Evolutionary conservation across 441 rosid species (phyloP).

Genomic region (Omphalea diandra): DNA sequence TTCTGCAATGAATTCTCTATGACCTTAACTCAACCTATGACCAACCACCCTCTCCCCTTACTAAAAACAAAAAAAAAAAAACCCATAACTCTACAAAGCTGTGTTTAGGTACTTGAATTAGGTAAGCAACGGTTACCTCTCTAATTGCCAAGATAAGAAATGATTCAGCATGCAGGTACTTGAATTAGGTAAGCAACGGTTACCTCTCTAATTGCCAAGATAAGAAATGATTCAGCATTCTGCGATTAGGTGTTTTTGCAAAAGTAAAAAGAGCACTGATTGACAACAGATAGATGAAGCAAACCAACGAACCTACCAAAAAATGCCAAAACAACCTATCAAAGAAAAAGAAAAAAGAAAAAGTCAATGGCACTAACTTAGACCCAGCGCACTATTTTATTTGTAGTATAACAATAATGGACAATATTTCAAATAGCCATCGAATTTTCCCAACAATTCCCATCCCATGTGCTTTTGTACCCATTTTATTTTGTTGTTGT

Average conservation of each 20-base stretch:
- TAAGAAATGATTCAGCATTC: too few relatives aligned
- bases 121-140: neutral
- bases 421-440: conserved; percentile 18
- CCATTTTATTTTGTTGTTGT: conserved; percentile 16
- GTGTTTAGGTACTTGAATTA: neutral
- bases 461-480: conserved; percentile 23
- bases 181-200: neutral
- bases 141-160: neutral
- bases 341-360: neutral
- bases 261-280: neutral
- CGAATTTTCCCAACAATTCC: conserved; percentile 14
- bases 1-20: too few relatives aligned
- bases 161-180: neutral
- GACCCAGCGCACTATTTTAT: neutral
- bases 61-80: too few relatives aligned
- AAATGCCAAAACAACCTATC: neutral
- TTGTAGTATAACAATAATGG: neutral
- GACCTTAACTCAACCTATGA: too few relatives aligned
- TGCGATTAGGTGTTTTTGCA: neutral
- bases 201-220: neutral
- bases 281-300: neutral
- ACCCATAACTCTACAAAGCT: neutral
- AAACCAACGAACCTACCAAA: neutral
- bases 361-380: neutral
- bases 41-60: too few relatives aligned